Evolutionary conservation across 2,329 filamentous ascomycete genomes (phyloP), one percentile per base, ranked within the genome.

Genomic region (Paecilomyces variotii): DNA sequence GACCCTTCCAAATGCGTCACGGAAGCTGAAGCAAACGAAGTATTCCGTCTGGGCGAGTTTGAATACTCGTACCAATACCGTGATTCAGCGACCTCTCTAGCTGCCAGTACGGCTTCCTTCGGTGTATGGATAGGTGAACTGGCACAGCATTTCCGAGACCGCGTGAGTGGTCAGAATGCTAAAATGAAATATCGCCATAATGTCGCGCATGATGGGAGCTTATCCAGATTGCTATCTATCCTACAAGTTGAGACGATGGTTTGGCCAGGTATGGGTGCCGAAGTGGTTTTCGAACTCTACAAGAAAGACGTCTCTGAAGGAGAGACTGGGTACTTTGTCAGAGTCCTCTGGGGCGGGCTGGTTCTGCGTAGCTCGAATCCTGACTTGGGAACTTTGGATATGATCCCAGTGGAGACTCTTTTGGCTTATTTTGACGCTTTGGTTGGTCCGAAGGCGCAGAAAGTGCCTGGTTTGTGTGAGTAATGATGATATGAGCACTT

Each of bases 231-330:
- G 5, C 76, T 94, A 25, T 84, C 84, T 2, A 80, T 92, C 14
- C 69, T 94, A 67, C 89, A 93, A 74, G 67, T 88, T 1, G 86
- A 90, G 25, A 71, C 79, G 56, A 93, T 93, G 89, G 85, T 91
- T 0, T 93, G 89, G 89, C 89, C 89, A 0, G 89, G 89, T 0
- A 91, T 93, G 89, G 89, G 89, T 0, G 79, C 84, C 9, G 89
- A 93, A 74, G 79, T 93, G 0, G 83, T 91, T 0, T 91, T 92
- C 68, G 89, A 93, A 75, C 68, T 92, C 30, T 91, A 86, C 66
- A 79, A 76, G 65, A 69, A 70, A 50, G 62, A 60, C n/a, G 30
- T 10, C 11, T 32, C 30, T 5, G 63, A 63, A 54, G 64, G 63
- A 6, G 55, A 59, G 25, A 55, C 64, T 0, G 80, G 78, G 25